phyloP scores from a whole-genome alignment of 495 filamentous ascomycete species.

The Aspergillus carlsbadensis region DNA sequence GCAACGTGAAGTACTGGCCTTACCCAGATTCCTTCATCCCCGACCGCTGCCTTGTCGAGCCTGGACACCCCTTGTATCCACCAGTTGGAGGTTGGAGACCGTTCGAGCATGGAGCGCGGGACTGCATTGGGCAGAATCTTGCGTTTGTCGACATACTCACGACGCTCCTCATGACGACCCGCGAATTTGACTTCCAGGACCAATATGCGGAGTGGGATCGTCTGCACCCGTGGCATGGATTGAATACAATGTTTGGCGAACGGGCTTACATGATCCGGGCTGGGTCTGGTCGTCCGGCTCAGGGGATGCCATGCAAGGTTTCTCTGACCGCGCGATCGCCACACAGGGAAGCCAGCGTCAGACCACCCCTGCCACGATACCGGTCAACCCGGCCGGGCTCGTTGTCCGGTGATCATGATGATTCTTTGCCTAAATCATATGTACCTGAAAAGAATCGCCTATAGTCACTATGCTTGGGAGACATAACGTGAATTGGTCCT shows the following conservation, averaged over 20 bases:
- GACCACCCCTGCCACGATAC: too few relatives aligned
- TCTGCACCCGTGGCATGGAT: not conserved
- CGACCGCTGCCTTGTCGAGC: slow-evolving; percentile 7
- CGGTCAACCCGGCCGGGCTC: too few relatives aligned
- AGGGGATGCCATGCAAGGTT: slow-evolving; percentile 9
- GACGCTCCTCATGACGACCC: not conserved
- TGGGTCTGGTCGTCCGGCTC: slow-evolving; percentile 6
- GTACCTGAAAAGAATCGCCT: too few relatives aligned
- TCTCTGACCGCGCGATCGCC: not conserved
- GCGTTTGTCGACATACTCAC: not conserved
- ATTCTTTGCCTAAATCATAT: too few relatives aligned
- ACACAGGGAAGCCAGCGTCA: too few relatives aligned
- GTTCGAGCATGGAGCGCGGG: slow-evolving; percentile 10
- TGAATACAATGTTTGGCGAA: slow-evolving; percentile 8
- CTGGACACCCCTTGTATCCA: slow-evolving; percentile 5
- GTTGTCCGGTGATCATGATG: too few relatives aligned
- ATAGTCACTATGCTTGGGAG: too few relatives aligned
- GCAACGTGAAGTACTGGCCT: not conserved
- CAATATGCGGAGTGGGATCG: slow-evolving; percentile 6
- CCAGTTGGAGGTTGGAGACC: slow-evolving; percentile 7
- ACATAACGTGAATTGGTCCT: too few relatives aligned
- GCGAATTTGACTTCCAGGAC: slow-evolving; percentile 10
- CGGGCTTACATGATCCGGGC: slow-evolving; percentile 3
- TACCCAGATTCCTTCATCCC: slow-evolving; percentile 7
- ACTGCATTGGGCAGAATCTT: slow-evolving; percentile 7